A percentile compares a stretch with the other conserved stretches of the same genome.
Conservation (phyloP, 495 filamentous ascomycete species). For the Annulohypoxylon nitens region DNA sequence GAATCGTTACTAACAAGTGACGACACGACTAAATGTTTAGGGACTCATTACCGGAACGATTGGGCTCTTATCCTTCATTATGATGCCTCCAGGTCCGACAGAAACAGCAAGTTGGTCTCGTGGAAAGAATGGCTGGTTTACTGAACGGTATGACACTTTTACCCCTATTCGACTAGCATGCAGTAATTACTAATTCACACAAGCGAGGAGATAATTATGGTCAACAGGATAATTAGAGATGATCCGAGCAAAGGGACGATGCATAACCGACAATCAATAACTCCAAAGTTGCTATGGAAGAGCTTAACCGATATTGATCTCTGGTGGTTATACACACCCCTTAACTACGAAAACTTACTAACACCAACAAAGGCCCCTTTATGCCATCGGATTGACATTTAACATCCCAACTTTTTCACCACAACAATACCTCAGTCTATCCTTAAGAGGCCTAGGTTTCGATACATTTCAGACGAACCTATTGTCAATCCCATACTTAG, state of each 20-base stretch:
- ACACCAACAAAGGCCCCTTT: constrained; percentile 66
- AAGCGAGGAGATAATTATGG: constrained; percentile 75
- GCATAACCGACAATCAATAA: constrained; percentile 73
- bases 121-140: constrained; percentile 81
- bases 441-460: constrained; percentile 74
- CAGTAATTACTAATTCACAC: constrained; percentile 29
- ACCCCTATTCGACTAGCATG: not conserved
- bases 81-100: constrained; percentile 79
- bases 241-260: constrained; percentile 76
- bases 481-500: constrained; percentile 56
- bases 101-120: constrained; percentile 72
- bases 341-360: not conserved
- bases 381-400: constrained; percentile 73
- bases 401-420: constrained; percentile 71
- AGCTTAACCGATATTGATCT: constrained; percentile 78
- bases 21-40: constrained; percentile 31
- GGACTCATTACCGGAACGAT: constrained; percentile 70
- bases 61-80: constrained; percentile 72
- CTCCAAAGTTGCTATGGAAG: constrained; percentile 69
- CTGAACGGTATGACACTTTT: constrained; percentile 56
- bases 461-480: constrained; percentile 76
- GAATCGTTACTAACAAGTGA: not conserved
- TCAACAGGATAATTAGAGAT: constrained; percentile 78
- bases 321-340: constrained; percentile 60
- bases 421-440: constrained; percentile 73